Percentiles rank a stretch among this genome's conserved stretches.
phyloP scores from a whole-genome alignment of 2,329 filamentous ascomycete species.

The Setomelanomma holmii region DNA sequence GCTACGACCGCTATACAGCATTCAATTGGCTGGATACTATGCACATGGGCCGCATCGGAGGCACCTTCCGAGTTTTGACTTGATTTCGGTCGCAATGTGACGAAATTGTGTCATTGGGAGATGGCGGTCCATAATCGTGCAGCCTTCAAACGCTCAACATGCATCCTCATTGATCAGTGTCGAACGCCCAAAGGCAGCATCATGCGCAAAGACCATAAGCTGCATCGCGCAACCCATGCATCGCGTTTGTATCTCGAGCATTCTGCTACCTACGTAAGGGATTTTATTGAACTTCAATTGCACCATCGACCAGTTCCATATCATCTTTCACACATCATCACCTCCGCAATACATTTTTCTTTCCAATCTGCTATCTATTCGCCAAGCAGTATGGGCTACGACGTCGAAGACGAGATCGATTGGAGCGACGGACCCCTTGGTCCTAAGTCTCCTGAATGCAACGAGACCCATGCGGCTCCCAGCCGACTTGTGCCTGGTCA shows the following conservation, averaged over 20 bases:
- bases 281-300: no score
- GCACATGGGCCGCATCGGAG: no score
- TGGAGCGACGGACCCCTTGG: conserved; percentile 31
- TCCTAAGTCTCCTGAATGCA: neutral
- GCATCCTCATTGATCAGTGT: conserved; percentile 10
- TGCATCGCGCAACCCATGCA: neutral
- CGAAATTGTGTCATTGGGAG: neutral
- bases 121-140: conserved; percentile 3
- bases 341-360: neutral
- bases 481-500: neutral
- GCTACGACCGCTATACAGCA: no score
- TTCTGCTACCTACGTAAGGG: no score
- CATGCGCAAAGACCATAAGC: neutral
- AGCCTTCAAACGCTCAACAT: conserved; percentile 19
- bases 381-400: conserved; percentile 14
- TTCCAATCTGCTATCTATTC: neutral
- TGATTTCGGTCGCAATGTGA: no score
- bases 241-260: neutral
- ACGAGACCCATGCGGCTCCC: neutral
- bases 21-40: no score
- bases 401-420: conserved; percentile 31
- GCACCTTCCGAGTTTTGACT: no score
- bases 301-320: no score
- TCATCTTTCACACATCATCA: neutral
- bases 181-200: neutral